A percentile compares a stretch with the other conserved stretches of the same genome.
Conservation (phyloP, 331 rosid genomes). For the Phaseolus coccineus region DNA sequence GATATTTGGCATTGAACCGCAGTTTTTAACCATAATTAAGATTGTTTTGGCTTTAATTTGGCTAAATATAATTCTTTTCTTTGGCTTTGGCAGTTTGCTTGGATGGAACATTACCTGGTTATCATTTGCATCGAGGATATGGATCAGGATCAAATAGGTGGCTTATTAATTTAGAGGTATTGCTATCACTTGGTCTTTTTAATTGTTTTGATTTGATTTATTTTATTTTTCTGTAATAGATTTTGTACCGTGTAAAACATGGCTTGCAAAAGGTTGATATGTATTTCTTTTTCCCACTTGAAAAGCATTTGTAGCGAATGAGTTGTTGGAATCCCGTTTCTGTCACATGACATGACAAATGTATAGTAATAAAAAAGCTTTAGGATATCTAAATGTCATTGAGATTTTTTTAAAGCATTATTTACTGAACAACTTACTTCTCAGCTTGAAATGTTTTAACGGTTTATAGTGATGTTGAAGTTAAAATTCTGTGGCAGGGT, state of each 20-base stretch:
- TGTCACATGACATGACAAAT: background rate
- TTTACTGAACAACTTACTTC: conserved; percentile 14
- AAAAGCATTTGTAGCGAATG: conserved; percentile 28
- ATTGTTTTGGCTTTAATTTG: conserved; percentile 20
- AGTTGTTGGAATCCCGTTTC: conserved; percentile 25
- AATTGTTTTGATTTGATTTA: background rate
- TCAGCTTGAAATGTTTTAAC: background rate
- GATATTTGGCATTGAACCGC: background rate
- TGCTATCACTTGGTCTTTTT: conserved; percentile 40
- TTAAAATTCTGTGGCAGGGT: conserved; percentile 74
- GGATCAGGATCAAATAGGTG: conserved; percentile 91
- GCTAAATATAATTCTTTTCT: conserved; percentile 20
- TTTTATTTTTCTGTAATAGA: background rate
- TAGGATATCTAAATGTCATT: conserved; percentile 8
- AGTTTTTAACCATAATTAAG: background rate
- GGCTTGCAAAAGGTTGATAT: background rate
- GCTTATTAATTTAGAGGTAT: conserved; percentile 96
- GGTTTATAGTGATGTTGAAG: conserved; percentile 13
- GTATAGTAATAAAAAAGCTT: conserved; percentile 13
- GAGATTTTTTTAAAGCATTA: background rate
- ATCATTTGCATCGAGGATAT: conserved; percentile 80
- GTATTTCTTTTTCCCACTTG: background rate
- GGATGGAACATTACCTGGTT: conserved; percentile 98
- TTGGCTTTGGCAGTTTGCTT: conserved; percentile 69
- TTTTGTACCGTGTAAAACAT: background rate